phyloP scores from a whole-genome alignment of 2,329 filamentous ascomycete species.

The Akanthomyces dipterigenus region DNA sequence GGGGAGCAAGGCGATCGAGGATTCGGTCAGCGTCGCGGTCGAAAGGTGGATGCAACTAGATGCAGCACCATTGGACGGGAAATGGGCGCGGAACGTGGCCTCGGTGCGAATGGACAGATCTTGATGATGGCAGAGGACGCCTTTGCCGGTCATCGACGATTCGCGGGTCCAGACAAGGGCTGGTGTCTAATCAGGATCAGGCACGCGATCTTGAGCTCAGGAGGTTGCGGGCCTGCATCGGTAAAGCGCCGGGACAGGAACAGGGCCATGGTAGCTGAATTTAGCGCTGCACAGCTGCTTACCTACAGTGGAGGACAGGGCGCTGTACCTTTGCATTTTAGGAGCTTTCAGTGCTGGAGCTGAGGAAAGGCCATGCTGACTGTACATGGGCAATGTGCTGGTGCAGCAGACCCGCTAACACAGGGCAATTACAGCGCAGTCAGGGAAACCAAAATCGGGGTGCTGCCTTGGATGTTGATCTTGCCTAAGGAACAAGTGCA shows the following conservation, averaged over 20 bases:
- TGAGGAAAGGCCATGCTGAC: background rate
- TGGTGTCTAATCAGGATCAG: background rate
- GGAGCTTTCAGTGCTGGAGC: background rate
- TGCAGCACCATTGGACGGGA: background rate
- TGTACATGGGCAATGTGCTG: background rate
- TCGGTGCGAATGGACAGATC: conserved; percentile 4
- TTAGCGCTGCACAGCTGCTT: background rate
- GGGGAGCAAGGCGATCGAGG: background rate
- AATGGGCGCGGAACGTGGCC: background rate
- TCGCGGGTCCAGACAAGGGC: background rate
- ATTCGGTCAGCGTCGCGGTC: background rate
- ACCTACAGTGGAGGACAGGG: conserved; percentile 1
- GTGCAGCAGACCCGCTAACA: background rate
- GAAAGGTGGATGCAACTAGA: background rate
- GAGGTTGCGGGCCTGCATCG: background rate
- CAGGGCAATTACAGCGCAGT: background rate
- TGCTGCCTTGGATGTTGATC: background rate
- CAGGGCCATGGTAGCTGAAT: background rate
- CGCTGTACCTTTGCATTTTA: background rate
- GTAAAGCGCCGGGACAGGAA: background rate
- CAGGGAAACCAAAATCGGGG: background rate
- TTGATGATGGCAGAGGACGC: conserved; percentile 1
- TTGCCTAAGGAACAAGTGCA: background rate
- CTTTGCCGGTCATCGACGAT: background rate
- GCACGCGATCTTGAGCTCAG: background rate